Evolutionary conservation across 2,329 filamentous ascomycete genomes (phyloP), one percentile per base, ranked within the genome.

Genomic region (Sordariomycetes sp.): DNA sequence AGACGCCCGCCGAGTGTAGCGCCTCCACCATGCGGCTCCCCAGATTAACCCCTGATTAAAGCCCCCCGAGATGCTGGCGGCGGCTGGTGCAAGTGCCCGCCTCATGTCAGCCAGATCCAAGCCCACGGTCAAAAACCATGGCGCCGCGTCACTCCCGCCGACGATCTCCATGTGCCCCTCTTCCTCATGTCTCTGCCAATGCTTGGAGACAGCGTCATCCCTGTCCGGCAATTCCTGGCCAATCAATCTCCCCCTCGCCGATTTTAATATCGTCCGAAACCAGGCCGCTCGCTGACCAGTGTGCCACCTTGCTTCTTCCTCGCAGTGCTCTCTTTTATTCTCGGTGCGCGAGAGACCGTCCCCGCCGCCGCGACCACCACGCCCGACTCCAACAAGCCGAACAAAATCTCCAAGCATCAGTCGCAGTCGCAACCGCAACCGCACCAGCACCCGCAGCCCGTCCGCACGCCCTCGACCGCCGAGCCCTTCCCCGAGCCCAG

Each of bases 311-410:
- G 3, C 16, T 22, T 24, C 46, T 20, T 32, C 40, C 3, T 14
- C 10, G n/a, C 22, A 50, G 46, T 50, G n/a, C 46, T 50, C 46
- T 50, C 46, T 6, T 50, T 50, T 20, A 50, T 50, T 20, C 22
- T 50, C 11, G 46, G 46, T 24, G n/a, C 63, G 71, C 73, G 60
- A 51, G 56, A 58, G 34, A 58, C 56, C 24, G 40, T 18, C 40
- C 40, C 40, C 18, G 18, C 46, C 40, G 11, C 40, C 18, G 18
- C 46, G 25, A 32, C 4, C 8, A 32, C 28, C 4, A n/a, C 46
- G 25, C n/a, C 55, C 25, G 50, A 53, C 24, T 22, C 48, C 20
- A 40, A 37, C 20, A 40, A 37, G 20, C 32, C 48, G 18, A 25
- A 24, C 14, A 28, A 28, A 32, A 16, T 34, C 32, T 20, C 32